phyloP scores from a whole-genome alignment of 768 basidiomycete genomes.

The Termitomyces sp. region DNA sequence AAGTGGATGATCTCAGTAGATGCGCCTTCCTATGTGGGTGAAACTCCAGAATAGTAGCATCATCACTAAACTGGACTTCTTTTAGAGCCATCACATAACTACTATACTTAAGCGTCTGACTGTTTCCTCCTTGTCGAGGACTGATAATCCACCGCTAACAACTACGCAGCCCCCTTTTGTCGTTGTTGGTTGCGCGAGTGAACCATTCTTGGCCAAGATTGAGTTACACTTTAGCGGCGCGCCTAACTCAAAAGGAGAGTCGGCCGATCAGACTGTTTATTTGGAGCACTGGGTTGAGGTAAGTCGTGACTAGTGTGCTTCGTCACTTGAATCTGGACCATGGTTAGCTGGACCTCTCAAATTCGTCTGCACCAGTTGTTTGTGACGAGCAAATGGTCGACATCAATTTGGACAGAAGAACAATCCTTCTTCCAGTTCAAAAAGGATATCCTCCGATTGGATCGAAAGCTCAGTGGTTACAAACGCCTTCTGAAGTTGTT shows the following conservation, averaged over 20 bases:
- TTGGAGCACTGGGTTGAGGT: conserved; percentile 59
- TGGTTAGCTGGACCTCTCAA: conserved; percentile 39
- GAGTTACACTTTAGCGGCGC: conserved; percentile 41
- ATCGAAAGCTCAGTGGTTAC: conserved; percentile 35
- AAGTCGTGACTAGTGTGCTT: conserved; percentile 8
- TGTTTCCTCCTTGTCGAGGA: conserved; percentile 27
- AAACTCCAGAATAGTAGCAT: not conserved
- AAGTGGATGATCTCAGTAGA: conserved; percentile 57
- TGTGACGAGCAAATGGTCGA: conserved; percentile 54
- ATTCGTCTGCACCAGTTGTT: conserved; percentile 25
- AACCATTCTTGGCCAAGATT: conserved; percentile 45
- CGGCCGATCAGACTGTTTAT: conserved; percentile 29
- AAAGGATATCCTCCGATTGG: conserved; percentile 28
- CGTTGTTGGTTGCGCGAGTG: conserved; percentile 36
- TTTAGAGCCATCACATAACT: conserved; percentile 41
- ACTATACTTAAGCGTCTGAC: conserved; percentile 36
- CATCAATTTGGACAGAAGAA: conserved; percentile 47
- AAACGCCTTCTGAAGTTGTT: not conserved
- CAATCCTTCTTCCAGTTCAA: conserved; percentile 32
- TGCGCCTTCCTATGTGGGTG: conserved; percentile 47
- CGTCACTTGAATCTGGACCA: not conserved
- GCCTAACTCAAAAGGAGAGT: conserved; percentile 15
- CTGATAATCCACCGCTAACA: conserved; percentile 11
- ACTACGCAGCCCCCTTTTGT: conserved; percentile 40
- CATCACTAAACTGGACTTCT: conserved; percentile 4